Evolutionary conservation across 768 basidiomycete species (phyloP), one percentile per base, ranked within the genome.

Genomic region (Amanita molliuscula): DNA sequence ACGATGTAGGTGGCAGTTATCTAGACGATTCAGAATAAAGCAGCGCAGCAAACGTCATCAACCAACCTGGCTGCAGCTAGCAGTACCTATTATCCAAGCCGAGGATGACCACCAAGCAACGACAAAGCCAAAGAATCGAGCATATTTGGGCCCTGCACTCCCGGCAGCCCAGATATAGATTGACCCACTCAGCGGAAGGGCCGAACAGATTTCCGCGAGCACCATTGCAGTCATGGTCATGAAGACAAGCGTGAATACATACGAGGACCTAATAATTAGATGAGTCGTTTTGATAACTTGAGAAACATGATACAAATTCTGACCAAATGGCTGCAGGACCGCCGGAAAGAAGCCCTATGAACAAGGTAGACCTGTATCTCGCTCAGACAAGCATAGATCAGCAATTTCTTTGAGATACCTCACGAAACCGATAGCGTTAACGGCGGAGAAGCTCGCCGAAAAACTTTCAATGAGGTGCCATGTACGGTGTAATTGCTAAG

Each of bases 111-210:
- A 95, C 86, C 88, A 95, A 25, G 91, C 91, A 15, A 93, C 91
- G 50, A 90, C 64, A 67, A 93, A 91, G 0, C 89, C 91, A 55
- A 90, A 78, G 65, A 94, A 85, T 31, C 92, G 76, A 3, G 82
- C 89, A 58, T 88, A 82, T 56, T 88, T 89, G 4, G 82, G 82
- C 2, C 92, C 92, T 5, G 89, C 92, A 59, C 89, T 90, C 61
- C 91, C 91, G 15, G 90, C 91, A 0, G 90, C 88, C 92, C 92
- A 95, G 45, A 92, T 82, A 64, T 94, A 95, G 63, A 96, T 94
- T 5, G 90, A 93, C 3, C 92, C 92, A 51, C 86, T 88, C 46
- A 92, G 64, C 4, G 88, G 86, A 25, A 93, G 71, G 4, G 90
- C 87, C 35, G 91, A 93, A 64, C 91, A 94, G 47, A 94, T 82